phyloP scores from a whole-genome alignment of 2,329 filamentous ascomycete species.

The Ophiostoma novo-ulmi region DNA sequence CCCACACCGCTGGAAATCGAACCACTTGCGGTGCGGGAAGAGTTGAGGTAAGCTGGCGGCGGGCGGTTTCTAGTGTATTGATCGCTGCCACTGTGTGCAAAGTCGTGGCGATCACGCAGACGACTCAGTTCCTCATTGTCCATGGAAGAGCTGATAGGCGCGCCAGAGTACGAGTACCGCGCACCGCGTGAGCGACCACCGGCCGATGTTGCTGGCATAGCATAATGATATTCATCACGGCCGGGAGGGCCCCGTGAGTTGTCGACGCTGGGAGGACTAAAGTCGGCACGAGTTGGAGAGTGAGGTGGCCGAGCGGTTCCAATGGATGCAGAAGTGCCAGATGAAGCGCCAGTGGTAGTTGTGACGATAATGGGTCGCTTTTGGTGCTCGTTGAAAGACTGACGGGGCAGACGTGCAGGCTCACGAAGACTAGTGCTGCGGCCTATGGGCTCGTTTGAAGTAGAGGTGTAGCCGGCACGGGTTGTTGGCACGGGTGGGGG shows the following conservation, averaged over 20 bases:
- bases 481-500: constrained; percentile 26
- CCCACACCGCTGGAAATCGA: constrained; percentile 27
- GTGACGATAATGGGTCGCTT: constrained; percentile 55
- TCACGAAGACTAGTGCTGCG: constrained; percentile 47
- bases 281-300: constrained; percentile 39
- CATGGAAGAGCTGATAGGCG: constrained; percentile 44
- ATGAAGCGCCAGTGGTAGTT: constrained; percentile 40
- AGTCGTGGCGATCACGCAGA: constrained; percentile 46
- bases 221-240: constrained; percentile 51
- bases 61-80: constrained; percentile 38
- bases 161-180: constrained; percentile 35
- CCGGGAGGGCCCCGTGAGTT: constrained; percentile 44
- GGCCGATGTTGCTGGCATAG: constrained; percentile 55
- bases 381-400: constrained; percentile 47
- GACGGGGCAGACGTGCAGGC: constrained; percentile 45
- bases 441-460: constrained; percentile 44
- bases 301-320: background rate
- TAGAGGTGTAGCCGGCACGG: constrained; percentile 22
- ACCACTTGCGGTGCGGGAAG: constrained; percentile 39
- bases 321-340: constrained; percentile 29
- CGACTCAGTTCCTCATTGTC: constrained; percentile 50
- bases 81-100: constrained; percentile 32
- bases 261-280: constrained; percentile 41
- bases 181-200: constrained; percentile 43
- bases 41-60: constrained; percentile 42